A percentile compares a stretch with the other conserved stretches of the same genome.
phyloP scores from a whole-genome alignment of 176 grass and related monocot genomes.

The Raddia distichophylla region DNA sequence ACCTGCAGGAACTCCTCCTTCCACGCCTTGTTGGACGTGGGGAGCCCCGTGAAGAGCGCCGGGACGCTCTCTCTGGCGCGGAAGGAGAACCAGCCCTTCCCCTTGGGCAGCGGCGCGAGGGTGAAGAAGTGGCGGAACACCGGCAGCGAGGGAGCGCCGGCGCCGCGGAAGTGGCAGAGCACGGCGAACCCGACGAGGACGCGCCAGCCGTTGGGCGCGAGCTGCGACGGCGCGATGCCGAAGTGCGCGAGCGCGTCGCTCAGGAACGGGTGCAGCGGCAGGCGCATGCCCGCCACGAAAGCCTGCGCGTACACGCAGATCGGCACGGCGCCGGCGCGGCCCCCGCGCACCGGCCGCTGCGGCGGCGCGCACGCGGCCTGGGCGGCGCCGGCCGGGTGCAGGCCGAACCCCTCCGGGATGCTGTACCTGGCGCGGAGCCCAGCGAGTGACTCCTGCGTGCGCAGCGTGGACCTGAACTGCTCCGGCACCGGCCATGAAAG shows the following conservation, averaged over 20 bases:
- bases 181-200: constrained; percentile 34
- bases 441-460: constrained; percentile 39
- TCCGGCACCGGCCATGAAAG: constrained; percentile 40
- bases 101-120: constrained; percentile 39
- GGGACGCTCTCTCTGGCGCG: constrained; percentile 37
- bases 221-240: constrained; percentile 50
- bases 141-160: constrained; percentile 32
- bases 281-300: constrained; percentile 42
- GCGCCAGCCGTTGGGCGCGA: constrained; percentile 56
- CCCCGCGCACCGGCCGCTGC: neutral
- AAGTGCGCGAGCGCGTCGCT: constrained; percentile 40
- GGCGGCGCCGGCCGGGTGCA: constrained; percentile 19
- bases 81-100: constrained; percentile 48
- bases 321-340: constrained; percentile 13
- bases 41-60: constrained; percentile 39
- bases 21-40: constrained; percentile 44
- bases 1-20: constrained; percentile 54
- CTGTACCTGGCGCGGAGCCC: constrained; percentile 36
- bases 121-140: constrained; percentile 51
- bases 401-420: constrained; percentile 47
- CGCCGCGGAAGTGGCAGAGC: constrained; percentile 51
- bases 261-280: constrained; percentile 51
- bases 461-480: constrained; percentile 41
- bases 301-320: constrained; percentile 44
- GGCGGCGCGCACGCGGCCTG: constrained; percentile 34